Conservation (phyloP, 441 rosid genomes). For the Eruca vesicaria region DNA sequence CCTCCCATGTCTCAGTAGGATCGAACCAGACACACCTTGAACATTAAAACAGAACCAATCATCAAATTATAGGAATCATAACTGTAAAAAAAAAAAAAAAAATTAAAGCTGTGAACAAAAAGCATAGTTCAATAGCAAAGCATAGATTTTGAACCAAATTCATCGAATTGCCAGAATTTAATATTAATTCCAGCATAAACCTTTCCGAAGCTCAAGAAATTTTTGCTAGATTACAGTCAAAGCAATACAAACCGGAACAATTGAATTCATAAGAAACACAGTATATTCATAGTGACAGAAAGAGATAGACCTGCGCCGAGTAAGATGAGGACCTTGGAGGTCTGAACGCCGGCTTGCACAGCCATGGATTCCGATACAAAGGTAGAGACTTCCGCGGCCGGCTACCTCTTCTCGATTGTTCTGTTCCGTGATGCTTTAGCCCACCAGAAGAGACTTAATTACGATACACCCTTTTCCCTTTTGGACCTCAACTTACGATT, state of each 20-base stretch:
- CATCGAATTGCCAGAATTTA: not conserved
- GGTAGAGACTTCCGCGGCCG: conserved; percentile 5
- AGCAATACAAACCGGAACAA: conserved; percentile 8
- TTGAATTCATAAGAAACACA: not conserved
- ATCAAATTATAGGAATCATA: not conserved
- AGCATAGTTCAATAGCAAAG: not conserved
- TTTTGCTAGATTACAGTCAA: conserved; percentile 4
- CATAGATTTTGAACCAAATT: conserved; percentile 9
- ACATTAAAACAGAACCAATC: conserved; percentile 17
- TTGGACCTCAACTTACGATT: conserved; percentile 19
- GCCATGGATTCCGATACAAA: conserved; percentile 51
- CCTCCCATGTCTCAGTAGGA: conserved; percentile 68
- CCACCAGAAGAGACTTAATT: conserved; percentile 14
- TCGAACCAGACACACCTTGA: conserved; percentile 81
- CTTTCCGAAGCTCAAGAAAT: not conserved
- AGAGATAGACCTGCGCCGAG: conserved; percentile 72
- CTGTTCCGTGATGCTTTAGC: conserved; percentile 28
- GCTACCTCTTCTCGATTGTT: conserved; percentile 22
- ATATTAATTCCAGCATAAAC: not conserved
- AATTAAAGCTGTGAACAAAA: not conserved
- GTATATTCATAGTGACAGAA: not conserved
- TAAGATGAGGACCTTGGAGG: conserved; percentile 78
- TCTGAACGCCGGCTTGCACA: conserved; percentile 76
- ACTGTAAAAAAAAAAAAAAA: not conserved
- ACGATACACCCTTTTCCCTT: conserved; percentile 19